Evolutionary conservation across 345 rosid species (phyloP), one percentile per base, ranked within the genome.

Genomic region (Pistacia vera): DNA sequence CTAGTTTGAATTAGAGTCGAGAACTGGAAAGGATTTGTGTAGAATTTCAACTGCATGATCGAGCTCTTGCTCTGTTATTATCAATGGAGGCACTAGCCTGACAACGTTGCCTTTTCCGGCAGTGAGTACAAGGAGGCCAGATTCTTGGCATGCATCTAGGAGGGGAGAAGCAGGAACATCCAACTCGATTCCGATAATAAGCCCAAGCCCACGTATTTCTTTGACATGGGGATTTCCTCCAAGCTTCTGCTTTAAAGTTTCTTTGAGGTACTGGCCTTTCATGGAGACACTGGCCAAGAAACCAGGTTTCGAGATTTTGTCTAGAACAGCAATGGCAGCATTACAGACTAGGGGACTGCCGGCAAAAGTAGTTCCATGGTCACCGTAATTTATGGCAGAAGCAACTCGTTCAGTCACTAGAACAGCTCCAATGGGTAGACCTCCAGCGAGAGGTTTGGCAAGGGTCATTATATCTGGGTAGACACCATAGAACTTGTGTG

Each of bases 391-490:
- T 20, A 96, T 77, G 71, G 97, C 81, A 66, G 88, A 82, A 49
- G 97, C 93, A 77, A 96, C 93, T 80, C 79, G 84, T 88, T 93
- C 93, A 13, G 91, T 90, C 69, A 91, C 91, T 11, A 96, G 80
- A 52, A 79, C 88, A 18, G 97, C 98, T 83, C 96, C 98, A 28
- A 93, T 88, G 3, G 97, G 99, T 63, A 95, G 86, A 46, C 99
- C 99, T 58, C 98, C 98, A 0, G 99, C 99, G 73, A 93, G 95
- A 38, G 99, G 98, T 78, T 96, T 96, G 59, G 99, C 98, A 5
- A 96, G 87, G 3, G 97, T 96, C 99, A 96, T 90, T 66, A 95
- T 88, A 70, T 95, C 97, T 7, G 98, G 98, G 74, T 79, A 75
- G 30, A 92, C 85, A 30, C 87, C 88, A 5, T 79, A 93, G 48